phyloP scores from a whole-genome alignment of 2,329 filamentous ascomycete genomes.

The Exophiala lecanii-corni region DNA sequence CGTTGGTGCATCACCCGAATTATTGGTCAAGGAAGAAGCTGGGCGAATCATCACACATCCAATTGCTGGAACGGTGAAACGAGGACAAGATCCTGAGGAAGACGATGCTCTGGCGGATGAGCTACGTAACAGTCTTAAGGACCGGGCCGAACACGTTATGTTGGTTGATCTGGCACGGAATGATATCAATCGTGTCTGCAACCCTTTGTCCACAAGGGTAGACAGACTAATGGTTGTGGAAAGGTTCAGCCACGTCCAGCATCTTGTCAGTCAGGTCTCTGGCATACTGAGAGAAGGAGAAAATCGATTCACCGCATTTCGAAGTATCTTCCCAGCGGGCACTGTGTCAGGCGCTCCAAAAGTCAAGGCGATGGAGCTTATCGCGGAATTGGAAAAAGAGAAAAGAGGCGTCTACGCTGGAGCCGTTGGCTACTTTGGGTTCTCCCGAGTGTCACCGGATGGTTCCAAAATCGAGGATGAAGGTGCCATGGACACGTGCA shows the following conservation, averaged over 20 bases:
- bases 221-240: conserved; percentile 93
- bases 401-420: conserved; percentile 94
- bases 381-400: conserved; percentile 87
- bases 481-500: conserved; percentile 87
- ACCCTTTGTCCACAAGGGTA: conserved; percentile 82
- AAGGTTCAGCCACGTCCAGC: conserved; percentile 94
- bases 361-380: conserved; percentile 94
- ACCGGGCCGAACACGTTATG: conserved; percentile 95
- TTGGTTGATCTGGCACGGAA: conserved; percentile 92
- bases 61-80: conserved; percentile 90
- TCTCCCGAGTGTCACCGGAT: conserved; percentile 63
- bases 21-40: conserved; percentile 84
- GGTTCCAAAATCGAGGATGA: conserved; percentile 57
- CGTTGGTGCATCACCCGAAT: conserved; percentile 88
- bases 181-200: conserved; percentile 92
- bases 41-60: conserved; percentile 92
- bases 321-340: conserved; percentile 93
- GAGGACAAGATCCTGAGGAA: conserved; percentile 74
- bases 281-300: conserved; percentile 78
- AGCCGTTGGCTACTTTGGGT: conserved; percentile 95
- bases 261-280: conserved; percentile 92
- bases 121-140: conserved; percentile 76
- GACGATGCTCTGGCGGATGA: conserved; percentile 75
- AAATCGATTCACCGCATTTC: conserved; percentile 91
- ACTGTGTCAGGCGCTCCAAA: conserved; percentile 95